These are phyloP conservation scores for Calophaca sinica DNA, from an alignment of 306 rosid species.

Conservation along the genomic window DNA sequence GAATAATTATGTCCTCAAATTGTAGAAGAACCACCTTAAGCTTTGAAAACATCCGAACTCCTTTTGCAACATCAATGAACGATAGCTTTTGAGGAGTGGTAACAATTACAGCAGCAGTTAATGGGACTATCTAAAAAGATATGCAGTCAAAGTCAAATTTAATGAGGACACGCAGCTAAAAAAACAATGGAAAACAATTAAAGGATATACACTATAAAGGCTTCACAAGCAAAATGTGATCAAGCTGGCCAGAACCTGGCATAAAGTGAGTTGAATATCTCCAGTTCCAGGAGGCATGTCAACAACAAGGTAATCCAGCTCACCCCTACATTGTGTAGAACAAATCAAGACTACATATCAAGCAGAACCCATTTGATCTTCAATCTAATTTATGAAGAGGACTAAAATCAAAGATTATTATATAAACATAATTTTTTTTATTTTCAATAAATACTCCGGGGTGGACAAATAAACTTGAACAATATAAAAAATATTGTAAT, in stretches of 20 bases:
- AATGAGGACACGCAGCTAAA: constrained; percentile 19
- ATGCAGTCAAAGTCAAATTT: constrained; percentile 44
- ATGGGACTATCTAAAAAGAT: constrained; percentile 77
- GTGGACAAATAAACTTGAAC: constrained; percentile 36
- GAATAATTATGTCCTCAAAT: constrained; percentile 25
- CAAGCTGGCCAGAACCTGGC: constrained; percentile 66
- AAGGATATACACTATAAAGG: background rate
- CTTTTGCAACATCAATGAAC: constrained; percentile 97
- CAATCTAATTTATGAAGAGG: constrained; percentile 5
- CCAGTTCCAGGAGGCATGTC: constrained; percentile 99
- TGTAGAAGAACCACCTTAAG: constrained; percentile 70
- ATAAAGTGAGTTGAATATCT: constrained; percentile 96
- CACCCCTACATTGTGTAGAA: constrained; percentile 77
- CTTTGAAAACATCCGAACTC: constrained; percentile 99
- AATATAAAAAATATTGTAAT: background rate
- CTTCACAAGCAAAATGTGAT: constrained; percentile 17
- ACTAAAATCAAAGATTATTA: constrained; percentile 10
- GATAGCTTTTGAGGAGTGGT: constrained; percentile 98
- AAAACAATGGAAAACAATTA: constrained; percentile 15
- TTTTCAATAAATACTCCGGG: constrained; percentile 13
- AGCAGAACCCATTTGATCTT: constrained; percentile 16
- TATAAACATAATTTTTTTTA: constrained; percentile 2
- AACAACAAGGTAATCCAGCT: constrained; percentile 90
- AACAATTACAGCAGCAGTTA: constrained; percentile 96
- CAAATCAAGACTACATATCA: constrained; percentile 40